Conservation (phyloP, 2,329 filamentous ascomycete species). For the Tolypocladium nubicola region DNA sequence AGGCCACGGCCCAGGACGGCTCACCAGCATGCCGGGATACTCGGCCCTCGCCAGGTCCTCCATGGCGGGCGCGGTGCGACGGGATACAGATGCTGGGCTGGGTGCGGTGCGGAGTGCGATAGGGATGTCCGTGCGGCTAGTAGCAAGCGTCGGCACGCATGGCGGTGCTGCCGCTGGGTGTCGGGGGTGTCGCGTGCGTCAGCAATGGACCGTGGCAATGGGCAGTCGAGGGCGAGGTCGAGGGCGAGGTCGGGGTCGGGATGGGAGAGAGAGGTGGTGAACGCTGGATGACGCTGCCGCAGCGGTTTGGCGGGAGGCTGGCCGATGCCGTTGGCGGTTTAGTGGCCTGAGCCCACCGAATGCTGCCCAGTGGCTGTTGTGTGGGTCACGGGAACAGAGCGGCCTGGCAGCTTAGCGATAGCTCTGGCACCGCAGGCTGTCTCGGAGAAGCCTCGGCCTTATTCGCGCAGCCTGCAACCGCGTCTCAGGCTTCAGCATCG, state of each 20-base stretch:
- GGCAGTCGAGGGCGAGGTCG: slow-evolving; percentile 1
- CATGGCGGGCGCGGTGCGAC: slow-evolving; percentile 37
- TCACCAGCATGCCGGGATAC: slow-evolving; percentile 90
- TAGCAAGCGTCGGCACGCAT: slow-evolving; percentile 9
- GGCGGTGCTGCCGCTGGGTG: slow-evolving; percentile 3
- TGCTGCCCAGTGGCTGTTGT: neutral
- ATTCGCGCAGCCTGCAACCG: neutral
- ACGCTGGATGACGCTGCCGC: neutral
- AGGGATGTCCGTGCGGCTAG: neutral
- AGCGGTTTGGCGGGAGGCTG: neutral
- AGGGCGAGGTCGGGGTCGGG: slow-evolving; percentile 1
- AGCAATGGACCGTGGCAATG: slow-evolving; percentile 3
- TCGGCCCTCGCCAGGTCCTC: slow-evolving; percentile 75
- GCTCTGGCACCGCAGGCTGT: neutral
- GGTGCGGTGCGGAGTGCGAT: neutral
- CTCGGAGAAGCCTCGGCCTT: neutral
- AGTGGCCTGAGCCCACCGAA: neutral
- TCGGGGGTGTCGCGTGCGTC: slow-evolving; percentile 5
- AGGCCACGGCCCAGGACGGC: slow-evolving; percentile 15
- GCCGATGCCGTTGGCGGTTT: neutral
- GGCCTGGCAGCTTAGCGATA: neutral
- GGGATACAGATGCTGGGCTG: slow-evolving; percentile 18
- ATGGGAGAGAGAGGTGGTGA: neutral
- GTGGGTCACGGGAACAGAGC: neutral
- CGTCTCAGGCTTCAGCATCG: neutral